These are phyloP conservation scores for Lactifluus pinguis DNA, from an alignment of 768 basidiomycete species.

Conservation along the genomic window DNA sequence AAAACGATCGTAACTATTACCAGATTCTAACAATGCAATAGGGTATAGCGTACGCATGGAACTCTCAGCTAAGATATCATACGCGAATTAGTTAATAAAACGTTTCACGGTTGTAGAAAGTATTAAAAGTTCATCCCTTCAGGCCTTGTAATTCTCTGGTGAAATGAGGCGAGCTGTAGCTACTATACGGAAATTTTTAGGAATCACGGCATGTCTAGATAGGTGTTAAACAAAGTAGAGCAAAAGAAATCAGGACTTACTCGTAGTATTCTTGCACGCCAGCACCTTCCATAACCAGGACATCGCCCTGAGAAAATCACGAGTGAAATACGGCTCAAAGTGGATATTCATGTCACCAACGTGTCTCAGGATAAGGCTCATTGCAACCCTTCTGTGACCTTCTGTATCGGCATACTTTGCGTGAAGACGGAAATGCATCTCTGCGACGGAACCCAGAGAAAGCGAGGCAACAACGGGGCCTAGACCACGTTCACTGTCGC, in stretches of 20 bases:
- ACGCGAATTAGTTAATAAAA: background rate
- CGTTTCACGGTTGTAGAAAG: background rate
- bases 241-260: slow-evolving; percentile 31
- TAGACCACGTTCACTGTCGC: slow-evolving; percentile 65
- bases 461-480: slow-evolving; percentile 68
- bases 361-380: slow-evolving; percentile 58
- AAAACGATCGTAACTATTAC: background rate
- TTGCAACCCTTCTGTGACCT: slow-evolving; percentile 26
- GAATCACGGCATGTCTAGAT: slow-evolving; percentile 62
- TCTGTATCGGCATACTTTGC: slow-evolving; percentile 27
- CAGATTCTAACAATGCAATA: background rate
- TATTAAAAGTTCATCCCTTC: background rate
- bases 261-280: slow-evolving; percentile 63
- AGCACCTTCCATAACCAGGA: slow-evolving; percentile 69
- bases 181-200: slow-evolving; percentile 67
- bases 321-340: slow-evolving; percentile 4
- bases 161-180: slow-evolving; percentile 67
- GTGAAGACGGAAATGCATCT: slow-evolving; percentile 68
- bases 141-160: slow-evolving; percentile 20
- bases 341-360: slow-evolving; percentile 30
- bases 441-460: slow-evolving; percentile 65
- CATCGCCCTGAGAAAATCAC: slow-evolving; percentile 48
- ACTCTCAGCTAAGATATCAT: background rate
- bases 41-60: background rate
- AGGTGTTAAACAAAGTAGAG: slow-evolving; percentile 5